Percentiles rank a stretch among this genome's conserved stretches.
Conservation (phyloP, 768 basidiomycete genomes). For the Suillus paluster region DNA sequence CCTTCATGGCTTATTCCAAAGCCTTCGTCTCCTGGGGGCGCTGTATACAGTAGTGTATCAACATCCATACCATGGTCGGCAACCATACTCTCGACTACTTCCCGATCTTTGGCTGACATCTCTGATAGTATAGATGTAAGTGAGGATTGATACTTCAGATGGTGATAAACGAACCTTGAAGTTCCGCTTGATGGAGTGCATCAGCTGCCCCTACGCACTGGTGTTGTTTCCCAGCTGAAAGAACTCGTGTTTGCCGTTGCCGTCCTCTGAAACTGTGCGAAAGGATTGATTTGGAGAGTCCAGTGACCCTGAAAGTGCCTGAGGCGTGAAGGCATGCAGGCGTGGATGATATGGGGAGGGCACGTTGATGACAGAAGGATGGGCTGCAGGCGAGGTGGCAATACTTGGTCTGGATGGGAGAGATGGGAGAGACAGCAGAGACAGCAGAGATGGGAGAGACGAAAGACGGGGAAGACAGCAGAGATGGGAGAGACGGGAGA, state of each 20-base stretch:
- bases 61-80: neutral
- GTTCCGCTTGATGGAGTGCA: neutral
- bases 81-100: neutral
- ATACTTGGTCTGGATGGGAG: too few species aligned
- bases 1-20: slow-evolving; percentile 8
- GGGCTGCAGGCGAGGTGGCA: too few species aligned
- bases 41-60: neutral
- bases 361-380: too few species aligned
- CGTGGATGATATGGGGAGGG: too few species aligned
- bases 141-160: neutral
- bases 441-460: too few species aligned
- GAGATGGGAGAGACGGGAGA: too few species aligned
- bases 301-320: neutral
- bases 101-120: neutral
- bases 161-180: neutral
- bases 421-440: too few species aligned
- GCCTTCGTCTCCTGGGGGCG: slow-evolving; percentile 7
- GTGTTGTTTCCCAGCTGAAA: slow-evolving; percentile 2
- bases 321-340: neutral
- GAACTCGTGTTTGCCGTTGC: slow-evolving; percentile 3
- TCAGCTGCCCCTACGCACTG: neutral
- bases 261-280: neutral
- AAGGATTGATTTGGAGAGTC: slow-evolving; percentile 1
- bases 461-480: too few species aligned
- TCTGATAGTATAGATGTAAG: neutral